Evolutionary conservation across 192 early-diverging fungal genomes (phyloP).

Genomic region (Mortierella hygrophila): DNA sequence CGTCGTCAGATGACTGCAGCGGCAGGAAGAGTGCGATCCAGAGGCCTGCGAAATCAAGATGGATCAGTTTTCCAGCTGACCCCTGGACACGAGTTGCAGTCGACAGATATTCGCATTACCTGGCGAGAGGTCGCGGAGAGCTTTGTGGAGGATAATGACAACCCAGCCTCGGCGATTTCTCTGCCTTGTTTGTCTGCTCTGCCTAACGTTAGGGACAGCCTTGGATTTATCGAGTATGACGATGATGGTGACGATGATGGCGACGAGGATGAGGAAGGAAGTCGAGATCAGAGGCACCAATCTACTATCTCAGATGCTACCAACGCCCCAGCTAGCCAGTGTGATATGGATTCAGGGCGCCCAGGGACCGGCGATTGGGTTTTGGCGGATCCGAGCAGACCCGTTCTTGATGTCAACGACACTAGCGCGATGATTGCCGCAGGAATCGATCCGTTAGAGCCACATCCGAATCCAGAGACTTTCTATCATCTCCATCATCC

Average conservation of each 20-base stretch:
- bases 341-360: background rate
- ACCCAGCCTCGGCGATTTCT: background rate
- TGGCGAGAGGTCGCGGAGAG: background rate
- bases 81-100: background rate
- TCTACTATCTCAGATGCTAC: background rate
- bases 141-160: background rate
- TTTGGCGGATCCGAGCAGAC: background rate
- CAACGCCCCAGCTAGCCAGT: too few relatives aligned
- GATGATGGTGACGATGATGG: background rate
- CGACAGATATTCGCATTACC: background rate
- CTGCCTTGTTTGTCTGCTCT: background rate
- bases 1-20: background rate
- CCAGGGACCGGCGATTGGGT: background rate
- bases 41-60: background rate
- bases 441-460: slow-evolving; percentile 16
- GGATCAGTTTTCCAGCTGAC: background rate
- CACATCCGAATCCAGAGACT: slow-evolving; percentile 25
- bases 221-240: slow-evolving; percentile 21
- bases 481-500: slow-evolving; percentile 17
- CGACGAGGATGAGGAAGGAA: background rate
- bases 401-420: slow-evolving; percentile 37
- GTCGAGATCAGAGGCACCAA: background rate
- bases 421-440: slow-evolving; percentile 15
- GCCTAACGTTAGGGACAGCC: background rate
- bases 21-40: background rate